phyloP scores from a whole-genome alignment of 2,329 filamentous ascomycete genomes.

The Fusarium longipes region DNA sequence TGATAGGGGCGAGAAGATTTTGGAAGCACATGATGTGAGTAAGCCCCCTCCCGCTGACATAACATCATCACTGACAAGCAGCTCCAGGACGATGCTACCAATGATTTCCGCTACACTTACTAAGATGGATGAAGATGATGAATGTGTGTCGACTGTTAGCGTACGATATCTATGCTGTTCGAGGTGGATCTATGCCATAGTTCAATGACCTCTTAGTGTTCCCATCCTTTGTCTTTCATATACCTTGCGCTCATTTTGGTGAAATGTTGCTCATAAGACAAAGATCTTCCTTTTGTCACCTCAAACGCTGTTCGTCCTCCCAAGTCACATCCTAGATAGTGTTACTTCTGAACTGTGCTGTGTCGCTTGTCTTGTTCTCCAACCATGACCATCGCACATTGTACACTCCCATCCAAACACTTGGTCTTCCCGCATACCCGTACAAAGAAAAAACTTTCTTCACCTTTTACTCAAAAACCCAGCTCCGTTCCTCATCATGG shows the following conservation, averaged over 20 bases:
- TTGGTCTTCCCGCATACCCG: slow-evolving; percentile 4
- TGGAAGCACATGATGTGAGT: slow-evolving; percentile 64
- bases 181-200: slow-evolving; percentile 23
- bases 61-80: slow-evolving; percentile 25
- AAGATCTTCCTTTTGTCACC: slow-evolving; percentile 12
- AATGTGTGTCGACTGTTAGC: neutral
- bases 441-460: slow-evolving; percentile 14
- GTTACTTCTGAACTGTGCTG: slow-evolving; percentile 31
- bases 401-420: slow-evolving; percentile 28
- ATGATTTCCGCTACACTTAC: slow-evolving; percentile 53
- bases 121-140: slow-evolving; percentile 30
- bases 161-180: neutral
- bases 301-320: slow-evolving; percentile 21
- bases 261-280: slow-evolving; percentile 21
- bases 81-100: slow-evolving; percentile 43
- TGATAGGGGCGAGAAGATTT: slow-evolving; percentile 63
- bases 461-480: slow-evolving; percentile 12
- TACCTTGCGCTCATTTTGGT: slow-evolving; percentile 18
- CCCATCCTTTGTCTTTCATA: slow-evolving; percentile 1
- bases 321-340: slow-evolving; percentile 21
- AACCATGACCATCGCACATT: slow-evolving; percentile 32
- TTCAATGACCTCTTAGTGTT: slow-evolving; percentile 20
- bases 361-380: slow-evolving; percentile 40
- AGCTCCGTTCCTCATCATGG: neutral
- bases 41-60: neutral